A percentile compares a stretch with the other conserved stretches of the same genome.
These are phyloP conservation scores for Aspergillus piperis DNA, from an alignment of 2,329 filamentous ascomycete genomes.

Conservation along the genomic window DNA sequence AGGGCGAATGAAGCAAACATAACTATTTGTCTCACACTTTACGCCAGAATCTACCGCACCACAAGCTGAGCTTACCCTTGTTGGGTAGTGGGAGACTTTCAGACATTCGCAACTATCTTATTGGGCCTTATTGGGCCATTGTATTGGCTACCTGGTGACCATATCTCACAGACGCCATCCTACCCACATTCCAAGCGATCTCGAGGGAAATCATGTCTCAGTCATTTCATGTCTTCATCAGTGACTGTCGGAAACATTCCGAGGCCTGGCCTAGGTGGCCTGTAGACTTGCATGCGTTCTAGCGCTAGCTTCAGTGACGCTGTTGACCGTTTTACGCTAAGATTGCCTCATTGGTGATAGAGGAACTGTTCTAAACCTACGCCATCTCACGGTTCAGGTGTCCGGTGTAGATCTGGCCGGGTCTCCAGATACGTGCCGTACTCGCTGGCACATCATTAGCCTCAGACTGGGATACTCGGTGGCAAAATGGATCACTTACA, in stretches of 20 bases:
- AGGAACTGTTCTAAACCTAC: background rate
- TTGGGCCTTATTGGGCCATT: background rate
- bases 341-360: no score
- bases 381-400: background rate
- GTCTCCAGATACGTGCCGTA: background rate
- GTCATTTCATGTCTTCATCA: background rate
- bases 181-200: background rate
- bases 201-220: background rate
- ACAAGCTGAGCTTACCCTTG: no score
- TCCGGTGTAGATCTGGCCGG: background rate
- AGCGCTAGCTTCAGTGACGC: no score
- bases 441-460: background rate
- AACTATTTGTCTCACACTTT: no score
- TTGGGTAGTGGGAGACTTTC: no score
- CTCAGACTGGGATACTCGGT: background rate
- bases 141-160: background rate
- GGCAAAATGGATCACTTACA: constrained; percentile 27
- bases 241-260: background rate
- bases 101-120: background rate
- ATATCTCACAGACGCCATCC: background rate
- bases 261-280: no score
- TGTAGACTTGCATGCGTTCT: no score
- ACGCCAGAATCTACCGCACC: no score
- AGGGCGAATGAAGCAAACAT: no score
- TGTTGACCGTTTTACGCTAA: no score